These are phyloP conservation scores for Aspergillus heteromorphus DNA, from an alignment of 495 filamentous ascomycete species.

Conservation along the genomic window DNA sequence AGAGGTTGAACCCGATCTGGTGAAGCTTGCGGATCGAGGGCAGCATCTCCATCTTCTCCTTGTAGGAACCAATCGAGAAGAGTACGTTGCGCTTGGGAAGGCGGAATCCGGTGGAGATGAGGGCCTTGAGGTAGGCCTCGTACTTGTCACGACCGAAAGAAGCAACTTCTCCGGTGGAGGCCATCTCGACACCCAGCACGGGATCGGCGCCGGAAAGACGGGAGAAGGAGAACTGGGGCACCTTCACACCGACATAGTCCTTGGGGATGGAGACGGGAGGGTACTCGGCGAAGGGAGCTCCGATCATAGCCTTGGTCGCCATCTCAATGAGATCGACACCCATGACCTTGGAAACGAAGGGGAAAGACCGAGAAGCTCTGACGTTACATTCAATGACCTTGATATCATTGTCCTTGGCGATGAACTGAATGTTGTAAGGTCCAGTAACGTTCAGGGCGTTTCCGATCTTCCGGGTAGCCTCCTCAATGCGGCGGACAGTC, in stretches of 20 bases:
- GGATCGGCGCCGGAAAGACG: constrained; percentile 93
- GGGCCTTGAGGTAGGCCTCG: constrained; percentile 93
- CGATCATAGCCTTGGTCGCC: constrained; percentile 96
- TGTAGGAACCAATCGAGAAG: constrained; percentile 92
- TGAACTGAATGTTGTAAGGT: constrained; percentile 98
- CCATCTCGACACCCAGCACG: constrained; percentile 97
- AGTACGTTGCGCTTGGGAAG: constrained; percentile 94
- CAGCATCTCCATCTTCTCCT: constrained; percentile 96
- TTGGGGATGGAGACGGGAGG: constrained; percentile 67
- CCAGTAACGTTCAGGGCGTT: constrained; percentile 93
- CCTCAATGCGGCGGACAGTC: constrained; percentile 85
- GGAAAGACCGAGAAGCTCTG: constrained; percentile 91
- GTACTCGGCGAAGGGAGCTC: constrained; percentile 73
- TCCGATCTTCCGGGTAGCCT: constrained; percentile 92
- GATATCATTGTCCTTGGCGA: constrained; percentile 98
- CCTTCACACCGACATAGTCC: constrained; percentile 92
- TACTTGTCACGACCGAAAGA: constrained; percentile 95
- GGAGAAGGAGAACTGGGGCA: constrained; percentile 98
- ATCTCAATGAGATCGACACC: constrained; percentile 97
- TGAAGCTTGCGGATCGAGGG: constrained; percentile 86
- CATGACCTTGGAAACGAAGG: constrained; percentile 98
- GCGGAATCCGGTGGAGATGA: constrained; percentile 93
- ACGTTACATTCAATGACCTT: constrained; percentile 99
- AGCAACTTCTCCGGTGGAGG: constrained; percentile 95
- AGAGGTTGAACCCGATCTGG: constrained; percentile 86